Evolutionary conservation across 768 basidiomycete species (phyloP).

Genomic region (Galerina sulciceps): DNA sequence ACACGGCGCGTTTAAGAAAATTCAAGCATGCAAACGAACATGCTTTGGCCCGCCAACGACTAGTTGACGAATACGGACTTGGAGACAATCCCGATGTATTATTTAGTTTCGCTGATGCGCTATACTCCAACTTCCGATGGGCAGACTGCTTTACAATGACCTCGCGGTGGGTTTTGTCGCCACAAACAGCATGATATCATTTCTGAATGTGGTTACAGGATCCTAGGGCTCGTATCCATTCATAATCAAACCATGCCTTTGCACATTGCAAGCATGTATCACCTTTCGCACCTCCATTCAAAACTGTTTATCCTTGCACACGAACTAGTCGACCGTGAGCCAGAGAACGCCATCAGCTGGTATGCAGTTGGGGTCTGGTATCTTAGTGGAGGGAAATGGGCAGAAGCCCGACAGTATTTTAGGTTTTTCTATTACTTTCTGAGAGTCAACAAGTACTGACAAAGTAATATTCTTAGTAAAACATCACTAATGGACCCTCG

Average conservation of each 20-base stretch:
- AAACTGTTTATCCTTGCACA: conserved; percentile 96
- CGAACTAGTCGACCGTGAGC: conserved; percentile 92
- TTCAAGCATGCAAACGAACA: conserved; percentile 86
- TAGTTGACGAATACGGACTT: conserved; percentile 83
- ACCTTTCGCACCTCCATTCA: conserved; percentile 88
- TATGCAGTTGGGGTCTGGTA: conserved; percentile 99
- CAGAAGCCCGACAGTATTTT: conserved; percentile 92
- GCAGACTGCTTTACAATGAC: conserved; percentile 94
- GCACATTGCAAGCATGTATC: conserved; percentile 98
- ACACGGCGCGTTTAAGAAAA: conserved; percentile 90
- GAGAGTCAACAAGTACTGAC: background rate
- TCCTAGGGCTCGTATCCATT: conserved; percentile 80
- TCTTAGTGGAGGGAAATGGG: conserved; percentile 83
- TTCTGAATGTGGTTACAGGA: conserved; percentile 49
- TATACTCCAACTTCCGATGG: conserved; percentile 89
- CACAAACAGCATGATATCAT: background rate
- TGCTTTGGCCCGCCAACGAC: conserved; percentile 72
- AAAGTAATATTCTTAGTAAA: conserved; percentile 62
- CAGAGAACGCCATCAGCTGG: conserved; percentile 93
- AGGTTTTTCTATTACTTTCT: conserved; percentile 54
- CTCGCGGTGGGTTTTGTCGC: conserved; percentile 52
- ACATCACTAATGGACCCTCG: conserved; percentile 96
- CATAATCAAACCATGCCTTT: conserved; percentile 91
- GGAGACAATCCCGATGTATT: conserved; percentile 93
- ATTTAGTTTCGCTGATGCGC: conserved; percentile 86